phyloP scores from a whole-genome alignment of 306 rosid species.

The Dalbergia cultrata region DNA sequence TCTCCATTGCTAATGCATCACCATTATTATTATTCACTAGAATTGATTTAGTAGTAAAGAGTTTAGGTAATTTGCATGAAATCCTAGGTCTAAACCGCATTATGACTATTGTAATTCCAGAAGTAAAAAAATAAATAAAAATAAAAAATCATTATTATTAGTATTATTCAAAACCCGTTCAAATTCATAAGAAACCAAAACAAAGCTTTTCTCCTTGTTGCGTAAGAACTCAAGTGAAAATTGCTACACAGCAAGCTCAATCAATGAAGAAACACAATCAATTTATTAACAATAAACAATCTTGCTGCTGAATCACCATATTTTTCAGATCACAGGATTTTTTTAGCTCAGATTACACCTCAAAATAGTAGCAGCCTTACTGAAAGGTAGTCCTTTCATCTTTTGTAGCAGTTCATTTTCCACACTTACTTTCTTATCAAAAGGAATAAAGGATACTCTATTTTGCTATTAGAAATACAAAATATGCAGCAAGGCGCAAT shows the following conservation, averaged over 20 bases:
- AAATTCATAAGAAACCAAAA: not conserved
- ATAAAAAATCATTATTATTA: not conserved
- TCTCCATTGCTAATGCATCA: not conserved
- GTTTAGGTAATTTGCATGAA: too few relatives aligned
- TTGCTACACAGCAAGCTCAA: not conserved
- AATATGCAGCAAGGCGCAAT: conserved; percentile 20
- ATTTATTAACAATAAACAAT: not conserved
- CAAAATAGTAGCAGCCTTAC: conserved; percentile 7
- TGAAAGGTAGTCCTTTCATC: conserved; percentile 15
- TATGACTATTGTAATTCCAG: too few relatives aligned
- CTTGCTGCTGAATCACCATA: not conserved
- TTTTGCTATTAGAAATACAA: conserved; percentile 12
- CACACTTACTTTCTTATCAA: not conserved
- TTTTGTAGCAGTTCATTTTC: conserved; percentile 28
- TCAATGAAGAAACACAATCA: not conserved
- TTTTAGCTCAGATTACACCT: conserved; percentile 31
- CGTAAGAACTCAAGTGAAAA: not conserved
- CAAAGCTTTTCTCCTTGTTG: not conserved
- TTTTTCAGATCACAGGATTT: not conserved
- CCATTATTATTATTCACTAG: not conserved
- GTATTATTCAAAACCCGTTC: too few relatives aligned
- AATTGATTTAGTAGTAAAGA: too few relatives aligned
- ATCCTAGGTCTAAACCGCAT: too few relatives aligned
- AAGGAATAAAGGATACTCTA: not conserved
- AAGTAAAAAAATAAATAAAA: too few relatives aligned